Base-by-base conservation (phyloP, 805 yeast species). In the Grigorovia transvaalensis region DNA sequence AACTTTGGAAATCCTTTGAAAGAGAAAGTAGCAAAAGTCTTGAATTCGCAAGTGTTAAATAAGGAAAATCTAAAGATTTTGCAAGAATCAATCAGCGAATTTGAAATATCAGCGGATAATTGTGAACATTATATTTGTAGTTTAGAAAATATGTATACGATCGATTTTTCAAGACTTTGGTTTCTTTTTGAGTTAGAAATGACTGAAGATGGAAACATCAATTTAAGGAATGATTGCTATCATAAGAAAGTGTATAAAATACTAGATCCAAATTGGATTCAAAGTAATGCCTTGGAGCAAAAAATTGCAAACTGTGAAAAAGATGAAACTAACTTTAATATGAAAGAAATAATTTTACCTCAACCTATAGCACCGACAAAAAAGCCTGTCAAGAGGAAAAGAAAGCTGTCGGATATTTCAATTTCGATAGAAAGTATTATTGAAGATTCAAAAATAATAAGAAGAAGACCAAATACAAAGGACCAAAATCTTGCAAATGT, bases 141-240 rank as follows among this genome's bases (percentile, higher is more conserved):
- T 27, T 13, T 19, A 4, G 51, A 53, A 18, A 57, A 56, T 45
- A 54, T 58, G 51, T 35, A n/a, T 11, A 29, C 47, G 8, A 15
- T 56, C n/a, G 48, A 49, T 17, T 41, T 51, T 44, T 52, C 57
- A 9, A 56, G 65, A 29, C 44, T 54, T n/a, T 64, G 67, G 65
- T 59, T 66, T 23, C 54, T 68, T 17, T 66, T 67, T 47, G 71
- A 68, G 17, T 49, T 68, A 44, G 71, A 68, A 49, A 57, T 66
- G 63, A 53, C 59, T 15, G 54, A 46, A 9, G 57, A 56, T 47
- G 57, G 54, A 13, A 42, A 38, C 12, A 56, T 57, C 15, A 67
- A 65, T 51, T 54, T 66, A 12, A 59, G 71, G 49, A 60, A 61
- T 47, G 48, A 46, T 2, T 64, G 69, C 43, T 68, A 66, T 49